These are phyloP conservation scores for Xylaria digitata DNA, from an alignment of 2,329 filamentous ascomycete genomes.

Conservation along the genomic window DNA sequence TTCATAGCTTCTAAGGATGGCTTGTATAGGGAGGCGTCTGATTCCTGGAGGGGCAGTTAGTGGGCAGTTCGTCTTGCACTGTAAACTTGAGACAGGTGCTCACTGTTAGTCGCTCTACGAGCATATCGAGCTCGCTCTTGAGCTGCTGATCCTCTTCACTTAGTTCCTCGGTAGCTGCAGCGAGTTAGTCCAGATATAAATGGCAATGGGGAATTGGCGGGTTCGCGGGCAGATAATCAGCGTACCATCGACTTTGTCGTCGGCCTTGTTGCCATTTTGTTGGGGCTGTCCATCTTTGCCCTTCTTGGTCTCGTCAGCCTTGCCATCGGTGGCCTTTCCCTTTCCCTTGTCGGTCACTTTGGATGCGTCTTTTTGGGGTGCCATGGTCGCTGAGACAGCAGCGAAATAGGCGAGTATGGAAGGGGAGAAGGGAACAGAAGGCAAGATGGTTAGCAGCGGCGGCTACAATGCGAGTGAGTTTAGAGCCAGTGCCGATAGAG, in stretches of 20 bases:
- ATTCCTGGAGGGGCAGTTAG: constrained; percentile 69
- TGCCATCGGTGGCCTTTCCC: constrained; percentile 83
- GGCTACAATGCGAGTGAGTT: constrained; percentile 8
- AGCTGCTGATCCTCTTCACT: constrained; percentile 98
- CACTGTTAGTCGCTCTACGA: constrained; percentile 94
- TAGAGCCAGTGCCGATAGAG: neutral
- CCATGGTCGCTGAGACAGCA: constrained; percentile 71
- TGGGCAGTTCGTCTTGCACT: neutral
- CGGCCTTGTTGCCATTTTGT: constrained; percentile 81
- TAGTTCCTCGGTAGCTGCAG: constrained; percentile 78
- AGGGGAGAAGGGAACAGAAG: constrained; percentile 4
- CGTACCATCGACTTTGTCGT: constrained; percentile 67
- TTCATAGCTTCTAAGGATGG: constrained; percentile 96
- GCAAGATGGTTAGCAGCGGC: constrained; percentile 8
- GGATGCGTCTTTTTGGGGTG: constrained; percentile 89
- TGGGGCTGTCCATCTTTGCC: constrained; percentile 77
- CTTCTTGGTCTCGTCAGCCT: constrained; percentile 68
- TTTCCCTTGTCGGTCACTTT: constrained; percentile 94
- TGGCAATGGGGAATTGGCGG: constrained; percentile 35
- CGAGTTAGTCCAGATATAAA: constrained; percentile 50
- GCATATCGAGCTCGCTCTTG: constrained; percentile 97
- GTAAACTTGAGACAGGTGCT: constrained; percentile 42
- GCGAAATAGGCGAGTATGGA: constrained; percentile 35
- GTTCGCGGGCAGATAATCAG: constrained; percentile 33
- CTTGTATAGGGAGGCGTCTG: constrained; percentile 88